These are phyloP conservation scores for Cyberlindnera subsufficiens DNA, from an alignment of 805 yeast species.

Conservation along the genomic window DNA sequence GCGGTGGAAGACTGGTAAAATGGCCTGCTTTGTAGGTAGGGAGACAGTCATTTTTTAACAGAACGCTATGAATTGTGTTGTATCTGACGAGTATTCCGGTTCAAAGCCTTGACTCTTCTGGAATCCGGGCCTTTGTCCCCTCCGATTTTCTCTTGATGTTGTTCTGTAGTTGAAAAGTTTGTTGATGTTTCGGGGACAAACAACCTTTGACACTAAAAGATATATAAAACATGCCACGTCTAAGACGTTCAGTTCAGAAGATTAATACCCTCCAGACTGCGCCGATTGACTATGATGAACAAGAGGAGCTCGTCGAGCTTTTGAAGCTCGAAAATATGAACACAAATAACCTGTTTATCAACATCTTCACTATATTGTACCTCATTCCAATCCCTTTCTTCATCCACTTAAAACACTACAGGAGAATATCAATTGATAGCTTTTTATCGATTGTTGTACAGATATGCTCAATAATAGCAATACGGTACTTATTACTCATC, in stretches of 20 bases:
- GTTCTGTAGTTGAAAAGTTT: too few relatives aligned
- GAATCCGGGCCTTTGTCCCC: too few relatives aligned
- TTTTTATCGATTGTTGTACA: conserved; percentile 5
- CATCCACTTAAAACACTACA: conserved; percentile 10
- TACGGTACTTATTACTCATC: conserved; percentile 7
- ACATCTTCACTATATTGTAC: conserved; percentile 11
- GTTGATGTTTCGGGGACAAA: not conserved
- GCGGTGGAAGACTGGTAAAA: conserved; percentile 5
- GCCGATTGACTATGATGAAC: conserved; percentile 16
- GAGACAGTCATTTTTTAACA: too few relatives aligned
- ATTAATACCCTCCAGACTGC: conserved; percentile 8
- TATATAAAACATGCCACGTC: conserved; percentile 10
- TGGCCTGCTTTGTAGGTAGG: conserved; percentile 1
- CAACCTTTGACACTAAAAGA: not conserved
- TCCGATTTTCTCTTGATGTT: too few relatives aligned
- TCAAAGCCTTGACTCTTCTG: too few relatives aligned
- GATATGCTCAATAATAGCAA: conserved; percentile 3
- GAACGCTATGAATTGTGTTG: too few relatives aligned
- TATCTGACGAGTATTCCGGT: too few relatives aligned
- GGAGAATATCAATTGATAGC: conserved; percentile 6
- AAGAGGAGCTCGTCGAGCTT: conserved; percentile 15
- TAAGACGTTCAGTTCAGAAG: conserved; percentile 9
- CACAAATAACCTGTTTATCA: conserved; percentile 12
- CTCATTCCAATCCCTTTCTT: conserved; percentile 13
- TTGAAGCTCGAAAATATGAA: conserved; percentile 8